Evolutionary conservation across 2,329 filamentous ascomycete genomes (phyloP).

Genomic region (Eutypella sp.): DNA sequence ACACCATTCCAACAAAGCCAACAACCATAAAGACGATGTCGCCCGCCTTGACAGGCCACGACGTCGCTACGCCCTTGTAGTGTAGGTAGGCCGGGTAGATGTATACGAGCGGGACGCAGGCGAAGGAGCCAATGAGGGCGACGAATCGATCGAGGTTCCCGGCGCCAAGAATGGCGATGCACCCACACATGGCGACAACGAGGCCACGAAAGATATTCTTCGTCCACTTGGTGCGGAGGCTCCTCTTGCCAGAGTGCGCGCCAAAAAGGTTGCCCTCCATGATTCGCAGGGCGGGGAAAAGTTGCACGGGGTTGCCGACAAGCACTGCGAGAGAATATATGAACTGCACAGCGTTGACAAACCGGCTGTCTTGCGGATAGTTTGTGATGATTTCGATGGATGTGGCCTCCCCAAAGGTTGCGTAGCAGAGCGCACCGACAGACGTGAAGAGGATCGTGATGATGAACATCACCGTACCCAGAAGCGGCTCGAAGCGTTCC

Average conservation of each 20-base stretch:
- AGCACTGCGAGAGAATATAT: constrained; percentile 69
- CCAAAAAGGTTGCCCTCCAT: constrained; percentile 64
- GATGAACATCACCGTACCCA: constrained; percentile 66
- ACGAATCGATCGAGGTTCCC: constrained; percentile 71
- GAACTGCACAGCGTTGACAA: constrained; percentile 74
- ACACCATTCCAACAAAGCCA: constrained; percentile 64
- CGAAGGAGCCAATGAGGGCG: constrained; percentile 66
- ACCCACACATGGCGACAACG: constrained; percentile 54
- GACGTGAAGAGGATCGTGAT: constrained; percentile 70
- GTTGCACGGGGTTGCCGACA: constrained; percentile 68
- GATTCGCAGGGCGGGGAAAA: constrained; percentile 70
- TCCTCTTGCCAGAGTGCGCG: constrained; percentile 62
- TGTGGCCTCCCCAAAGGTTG: constrained; percentile 64
- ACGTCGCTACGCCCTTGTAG: constrained; percentile 59
- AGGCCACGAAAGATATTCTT: constrained; percentile 63
- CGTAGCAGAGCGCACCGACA: constrained; percentile 68
- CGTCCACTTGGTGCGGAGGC: constrained; percentile 64
- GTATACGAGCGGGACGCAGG: constrained; percentile 71
- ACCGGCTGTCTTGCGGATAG: constrained; percentile 62
- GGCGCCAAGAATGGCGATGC: constrained; percentile 58
- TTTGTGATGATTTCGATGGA: constrained; percentile 73
- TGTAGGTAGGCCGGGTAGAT: constrained; percentile 71
- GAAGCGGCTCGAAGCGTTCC: constrained; percentile 59
- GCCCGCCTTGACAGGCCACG: constrained; percentile 47
- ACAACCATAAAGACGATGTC: constrained; percentile 60